phyloP scores from a whole-genome alignment of 164 flowering plant genomes.

The Vitis rupestris region DNA sequence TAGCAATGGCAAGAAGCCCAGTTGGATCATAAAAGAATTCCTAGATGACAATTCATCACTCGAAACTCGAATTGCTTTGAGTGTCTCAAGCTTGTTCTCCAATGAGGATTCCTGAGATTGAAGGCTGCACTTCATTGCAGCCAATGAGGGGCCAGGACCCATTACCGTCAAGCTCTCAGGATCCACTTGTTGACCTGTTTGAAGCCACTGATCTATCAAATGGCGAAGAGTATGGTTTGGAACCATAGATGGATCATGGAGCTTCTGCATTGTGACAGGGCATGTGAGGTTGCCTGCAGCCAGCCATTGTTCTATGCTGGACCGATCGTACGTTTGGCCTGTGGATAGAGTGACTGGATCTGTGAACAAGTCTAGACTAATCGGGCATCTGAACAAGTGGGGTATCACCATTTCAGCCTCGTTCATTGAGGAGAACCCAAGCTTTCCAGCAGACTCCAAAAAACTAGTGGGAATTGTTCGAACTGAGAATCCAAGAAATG shows the following conservation, averaged over 20 bases:
- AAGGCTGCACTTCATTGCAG: constrained; percentile 34
- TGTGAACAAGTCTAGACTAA: constrained; percentile 63
- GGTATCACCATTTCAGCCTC: constrained; percentile 49
- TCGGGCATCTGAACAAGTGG: constrained; percentile 67
- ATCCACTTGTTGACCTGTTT: constrained; percentile 19
- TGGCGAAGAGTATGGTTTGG: constrained; percentile 78
- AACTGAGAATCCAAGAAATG: constrained; percentile 7
- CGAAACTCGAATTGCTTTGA: constrained; percentile 29
- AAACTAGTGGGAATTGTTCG: not conserved
- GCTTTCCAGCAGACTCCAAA: not conserved
- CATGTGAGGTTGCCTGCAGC: constrained; percentile 68
- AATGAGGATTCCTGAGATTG: constrained; percentile 28
- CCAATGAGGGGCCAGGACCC: constrained; percentile 26
- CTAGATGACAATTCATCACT: constrained; percentile 27
- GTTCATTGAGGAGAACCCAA: constrained; percentile 23
- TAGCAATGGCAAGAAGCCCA: constrained; percentile 45
- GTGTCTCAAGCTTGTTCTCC: constrained; percentile 29
- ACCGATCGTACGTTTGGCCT: constrained; percentile 79
- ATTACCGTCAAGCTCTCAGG: constrained; percentile 8
- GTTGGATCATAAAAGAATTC: constrained; percentile 33
- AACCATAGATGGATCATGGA: constrained; percentile 56
- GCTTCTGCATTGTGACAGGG: constrained; percentile 88
- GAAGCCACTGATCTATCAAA: constrained; percentile 61
- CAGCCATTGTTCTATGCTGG: constrained; percentile 73
- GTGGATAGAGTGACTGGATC: constrained; percentile 83